Evolutionary conservation across 176 grass and related monocot genomes (phyloP).

Genomic region (Carex parvula): DNA sequence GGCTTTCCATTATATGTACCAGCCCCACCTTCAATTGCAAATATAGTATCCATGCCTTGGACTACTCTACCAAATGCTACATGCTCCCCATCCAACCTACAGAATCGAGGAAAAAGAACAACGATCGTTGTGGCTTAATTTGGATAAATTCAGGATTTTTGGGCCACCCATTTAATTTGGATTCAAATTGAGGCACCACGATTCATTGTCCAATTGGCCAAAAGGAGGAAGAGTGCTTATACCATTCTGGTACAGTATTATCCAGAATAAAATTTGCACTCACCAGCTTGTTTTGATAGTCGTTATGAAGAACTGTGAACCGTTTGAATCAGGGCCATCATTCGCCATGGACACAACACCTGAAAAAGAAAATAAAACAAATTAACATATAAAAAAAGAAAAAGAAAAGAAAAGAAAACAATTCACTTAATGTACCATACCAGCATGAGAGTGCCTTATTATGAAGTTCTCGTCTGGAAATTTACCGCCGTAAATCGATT

Average conservation of each 20-base stretch:
- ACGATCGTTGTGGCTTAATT: neutral
- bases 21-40: constrained; percentile 85
- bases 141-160: neutral
- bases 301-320: constrained; percentile 97
- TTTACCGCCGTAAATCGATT: constrained; percentile 84
- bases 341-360: constrained; percentile 84
- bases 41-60: constrained; percentile 89
- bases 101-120: neutral
- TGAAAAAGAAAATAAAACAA: constrained; percentile 32
- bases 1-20: constrained; percentile 94
- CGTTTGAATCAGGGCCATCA: constrained; percentile 73
- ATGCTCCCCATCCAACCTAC: constrained; percentile 94
- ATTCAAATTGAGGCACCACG: neutral
- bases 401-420: neutral
- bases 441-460: constrained; percentile 82
- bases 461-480: constrained; percentile 87
- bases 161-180: neutral
- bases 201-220: neutral
- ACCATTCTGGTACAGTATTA: neutral
- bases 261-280: neutral
- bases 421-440: constrained; percentile 30
- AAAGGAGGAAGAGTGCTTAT: neutral
- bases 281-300: constrained; percentile 94
- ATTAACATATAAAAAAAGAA: neutral
- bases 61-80: constrained; percentile 82